Evolutionary conservation across 768 basidiomycete species (phyloP), one percentile per base, ranked within the genome.

Genomic region (Pisolithus microcarpus): DNA sequence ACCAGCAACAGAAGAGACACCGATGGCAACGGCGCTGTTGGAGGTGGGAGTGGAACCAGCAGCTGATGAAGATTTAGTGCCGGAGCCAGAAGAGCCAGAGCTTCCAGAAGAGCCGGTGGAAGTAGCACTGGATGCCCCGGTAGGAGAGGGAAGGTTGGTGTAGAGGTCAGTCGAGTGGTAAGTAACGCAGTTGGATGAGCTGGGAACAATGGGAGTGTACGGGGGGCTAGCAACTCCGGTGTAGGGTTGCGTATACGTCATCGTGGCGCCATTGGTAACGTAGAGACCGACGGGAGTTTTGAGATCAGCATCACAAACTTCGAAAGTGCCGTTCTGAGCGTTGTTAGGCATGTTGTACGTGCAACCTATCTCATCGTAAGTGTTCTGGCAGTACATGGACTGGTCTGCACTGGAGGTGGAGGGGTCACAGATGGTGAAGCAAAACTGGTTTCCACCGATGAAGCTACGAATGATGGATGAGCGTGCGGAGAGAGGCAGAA

Each of bases 311-410:
- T 77, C 65, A 69, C 89, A 92, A 4, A 74, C 67, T 58, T 81
- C 79, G 70, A 87, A 91, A 8, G 70, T 69, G 21, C 76, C 78
- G 38, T 81, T 70, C 44, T 74, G 56, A 19, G 82, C 82, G 36
- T 70, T 66, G 64, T 74, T 80, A 16, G 90, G 90, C 43, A 80
- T 82, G 66, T 90, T 91, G 73, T 83, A 88, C 0, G 55, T 49
- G 58, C 85, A 84, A 8, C 90, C 90, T 44, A 88, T 75, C 39
- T 77, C 78, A 61, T 90, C 87, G 56, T 72, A 85, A 54, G 78
- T 74, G 75, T 92, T 83, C 65, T 86, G 69, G 70, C 88, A 91
- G 63, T 69, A 80, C 7, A 70, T 56, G 3, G 67, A 64, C 7
- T 79, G 74, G 24, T 68, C 42, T 5, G 23, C 8, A 49, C 76